Base-by-base conservation (phyloP, 352 stramenopile genomes). In the Phytophthora aleatoria region DNA sequence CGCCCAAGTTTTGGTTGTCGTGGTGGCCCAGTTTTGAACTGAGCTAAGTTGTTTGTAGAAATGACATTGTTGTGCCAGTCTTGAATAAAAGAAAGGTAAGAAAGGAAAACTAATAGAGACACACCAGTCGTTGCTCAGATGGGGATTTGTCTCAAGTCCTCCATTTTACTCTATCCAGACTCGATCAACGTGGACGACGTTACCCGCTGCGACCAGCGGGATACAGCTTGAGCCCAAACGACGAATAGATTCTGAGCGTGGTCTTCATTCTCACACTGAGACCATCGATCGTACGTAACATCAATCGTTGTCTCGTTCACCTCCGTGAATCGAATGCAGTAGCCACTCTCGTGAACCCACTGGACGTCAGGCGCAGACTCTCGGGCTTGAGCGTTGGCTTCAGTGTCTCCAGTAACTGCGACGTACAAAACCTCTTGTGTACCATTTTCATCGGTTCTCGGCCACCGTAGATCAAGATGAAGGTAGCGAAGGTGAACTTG, bases 161-260 rank as follows among this genome's bases (percentile, higher is more conserved):
- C n/a, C n/a, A n/a, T n/a, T n/a, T n/a, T n/a, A n/a, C n/a, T 68
- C 28, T 36, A 12, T 7, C 11, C 35, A 41, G 35, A 41, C 35
- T n/a, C 1, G 35, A 41, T 15, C 11, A 41, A 7, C 12, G 2
- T 41, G 35, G 9, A 41, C 12, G 35, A 41, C 2, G 35, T n/a
- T n/a, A 41, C 35, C 2, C 35, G 35, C 5, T 41, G 35, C 12
- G 35, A n/a, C 35, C 35, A 41, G 2, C 35, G 11, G 7, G 9
- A 41, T 2, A 41, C 10, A 41, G 4, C 35, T n/a, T 41, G 35
- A n/a, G 11, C 11, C 35, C 35, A 41, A 1, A n/a, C 35, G 12
- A 41, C n/a, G 7, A 41, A 41, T 8, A 41, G 35, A 8, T 41
- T 41, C 35, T 41, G 35, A 0, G 35, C 35, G 35, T 41, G 35